These are phyloP conservation scores for Amanita thiersii DNA, from an alignment of 768 basidiomycete species.

Conservation along the genomic window DNA sequence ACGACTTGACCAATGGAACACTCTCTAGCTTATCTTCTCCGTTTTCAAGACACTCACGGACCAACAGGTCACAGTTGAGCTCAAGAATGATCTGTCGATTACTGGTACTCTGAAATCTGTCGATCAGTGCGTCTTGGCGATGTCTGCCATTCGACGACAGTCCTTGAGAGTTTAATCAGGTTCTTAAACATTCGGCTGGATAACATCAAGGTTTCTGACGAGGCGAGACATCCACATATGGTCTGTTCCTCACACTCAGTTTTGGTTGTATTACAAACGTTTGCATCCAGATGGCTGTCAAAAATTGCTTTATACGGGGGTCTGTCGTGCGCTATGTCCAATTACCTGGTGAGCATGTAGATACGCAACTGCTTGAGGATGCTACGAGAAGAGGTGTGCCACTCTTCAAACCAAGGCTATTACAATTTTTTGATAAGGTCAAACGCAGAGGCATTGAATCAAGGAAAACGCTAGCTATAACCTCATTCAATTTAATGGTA, in stretches of 20 bases:
- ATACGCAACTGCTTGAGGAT: slow-evolving; percentile 93
- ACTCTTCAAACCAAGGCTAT: background rate
- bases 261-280: slow-evolving; percentile 1
- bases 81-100: slow-evolving; percentile 98
- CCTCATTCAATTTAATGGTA: background rate
- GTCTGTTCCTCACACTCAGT: slow-evolving; percentile 27
- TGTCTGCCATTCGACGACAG: slow-evolving; percentile 1
- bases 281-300: slow-evolving; percentile 83
- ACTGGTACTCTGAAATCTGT: slow-evolving; percentile 94
- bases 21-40: slow-evolving; percentile 78
- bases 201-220: slow-evolving; percentile 86
- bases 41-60: slow-evolving; percentile 99
- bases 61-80: slow-evolving; percentile 92
- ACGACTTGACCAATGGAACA: background rate
- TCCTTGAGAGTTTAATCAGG: slow-evolving; percentile 28
- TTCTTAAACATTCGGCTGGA: slow-evolving; percentile 96
- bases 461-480: slow-evolving; percentile 30
- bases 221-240: slow-evolving; percentile 96
- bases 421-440: slow-evolving; percentile 1
- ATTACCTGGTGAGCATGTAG: slow-evolving; percentile 85
- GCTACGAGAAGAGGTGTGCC: slow-evolving; percentile 86
- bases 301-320: slow-evolving; percentile 98
- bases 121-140: slow-evolving; percentile 69
- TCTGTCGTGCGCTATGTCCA: slow-evolving; percentile 98
- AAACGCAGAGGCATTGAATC: slow-evolving; percentile 35